These are phyloP conservation scores for Cercophora newfieldiana DNA, from an alignment of 495 filamentous ascomycete genomes.

Conservation along the genomic window DNA sequence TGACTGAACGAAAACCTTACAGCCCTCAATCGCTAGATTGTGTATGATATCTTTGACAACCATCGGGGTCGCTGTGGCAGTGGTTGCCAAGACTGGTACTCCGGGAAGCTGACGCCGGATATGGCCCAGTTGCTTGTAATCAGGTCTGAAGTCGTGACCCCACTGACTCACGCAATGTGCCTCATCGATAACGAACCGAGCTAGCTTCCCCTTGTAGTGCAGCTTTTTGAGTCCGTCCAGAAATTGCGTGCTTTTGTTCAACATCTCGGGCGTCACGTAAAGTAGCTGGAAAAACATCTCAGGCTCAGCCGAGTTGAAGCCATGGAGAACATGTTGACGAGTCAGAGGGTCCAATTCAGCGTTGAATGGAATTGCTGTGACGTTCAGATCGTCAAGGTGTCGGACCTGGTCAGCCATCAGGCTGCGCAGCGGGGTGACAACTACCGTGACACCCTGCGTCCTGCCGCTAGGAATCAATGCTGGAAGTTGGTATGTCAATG, in stretches of 20 bases:
- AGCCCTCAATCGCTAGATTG: slow-evolving; percentile 77
- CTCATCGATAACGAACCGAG: slow-evolving; percentile 94
- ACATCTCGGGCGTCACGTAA: slow-evolving; percentile 96
- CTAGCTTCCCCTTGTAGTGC: slow-evolving; percentile 65
- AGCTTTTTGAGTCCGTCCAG: slow-evolving; percentile 61
- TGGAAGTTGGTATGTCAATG: slow-evolving; percentile 93
- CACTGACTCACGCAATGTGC: slow-evolving; percentile 98
- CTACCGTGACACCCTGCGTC: slow-evolving; percentile 84
- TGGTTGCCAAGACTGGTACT: slow-evolving; percentile 90
- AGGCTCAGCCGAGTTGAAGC: slow-evolving; percentile 58
- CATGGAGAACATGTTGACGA: slow-evolving; percentile 58
- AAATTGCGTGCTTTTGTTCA: slow-evolving; percentile 72
- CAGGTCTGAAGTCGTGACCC: slow-evolving; percentile 97
- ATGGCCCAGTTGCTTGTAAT: slow-evolving; percentile 84
- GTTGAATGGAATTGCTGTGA: slow-evolving; percentile 76
- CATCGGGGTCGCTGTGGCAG: slow-evolving; percentile 90
- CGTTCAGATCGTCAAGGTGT: slow-evolving; percentile 71
- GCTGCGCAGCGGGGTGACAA: slow-evolving; percentile 91
- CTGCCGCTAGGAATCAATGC: slow-evolving; percentile 78
- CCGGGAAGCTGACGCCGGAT: slow-evolving; percentile 67
- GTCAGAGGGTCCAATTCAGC: slow-evolving; percentile 63
- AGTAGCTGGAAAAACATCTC: slow-evolving; percentile 77
- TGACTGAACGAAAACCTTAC: slow-evolving; percentile 78
- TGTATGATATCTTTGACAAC: slow-evolving; percentile 88
- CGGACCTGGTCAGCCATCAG: slow-evolving; percentile 95